Base-by-base conservation (phyloP, 441 rosid species). In the Populus hybrid region DNA sequence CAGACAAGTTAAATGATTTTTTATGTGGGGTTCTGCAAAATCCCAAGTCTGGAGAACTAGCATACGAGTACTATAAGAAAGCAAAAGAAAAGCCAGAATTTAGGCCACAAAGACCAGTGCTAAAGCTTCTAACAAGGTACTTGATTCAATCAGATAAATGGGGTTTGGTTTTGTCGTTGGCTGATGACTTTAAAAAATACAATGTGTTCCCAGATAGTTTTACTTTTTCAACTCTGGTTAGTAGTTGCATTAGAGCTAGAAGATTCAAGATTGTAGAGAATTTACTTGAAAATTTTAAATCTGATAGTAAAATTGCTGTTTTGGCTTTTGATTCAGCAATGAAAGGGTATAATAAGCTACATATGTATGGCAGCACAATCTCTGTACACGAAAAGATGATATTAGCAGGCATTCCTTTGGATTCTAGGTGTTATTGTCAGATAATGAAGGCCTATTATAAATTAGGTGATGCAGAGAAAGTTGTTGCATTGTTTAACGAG, bases 331-430 rank as follows among this genome's bases (percentile, higher is more conserved):
- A 79, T 75, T 79, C 97, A 23, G 97, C 95, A 16, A 89, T 93
- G 95, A 83, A 77, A 83, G 94, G 92, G 65, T 94, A 89, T 35
- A 93, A 94, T 82, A 90, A 90, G 79, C 84, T 93, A 56, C 97
- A 94, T 70, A 93, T 94, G 98, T 94, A 82, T 78, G 82, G 91
- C 59, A 86, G 90, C 81, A 87, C 97, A 29, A 74, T 89, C 75
- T 65, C 72, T n/a, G 86, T 87, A 38, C 87, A 84, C 42, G 87
- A 87, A 73, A 89, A 77, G 76, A 77, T 93, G 87, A 87, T 83
- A 82, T 83, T 78, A 7, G 79, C 76, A 2, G 86, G 79, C 40
- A 78, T 90, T 81, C 84, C 73, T 68, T 75, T 83, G 77, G 86
- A 89, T 79, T 82, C 90, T 2, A 84, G 84, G 21, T 87, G 92